Evolutionary conservation across 2,329 filamentous ascomycete genomes (phyloP).

Genomic region (Pyrenochaeta sp.): DNA sequence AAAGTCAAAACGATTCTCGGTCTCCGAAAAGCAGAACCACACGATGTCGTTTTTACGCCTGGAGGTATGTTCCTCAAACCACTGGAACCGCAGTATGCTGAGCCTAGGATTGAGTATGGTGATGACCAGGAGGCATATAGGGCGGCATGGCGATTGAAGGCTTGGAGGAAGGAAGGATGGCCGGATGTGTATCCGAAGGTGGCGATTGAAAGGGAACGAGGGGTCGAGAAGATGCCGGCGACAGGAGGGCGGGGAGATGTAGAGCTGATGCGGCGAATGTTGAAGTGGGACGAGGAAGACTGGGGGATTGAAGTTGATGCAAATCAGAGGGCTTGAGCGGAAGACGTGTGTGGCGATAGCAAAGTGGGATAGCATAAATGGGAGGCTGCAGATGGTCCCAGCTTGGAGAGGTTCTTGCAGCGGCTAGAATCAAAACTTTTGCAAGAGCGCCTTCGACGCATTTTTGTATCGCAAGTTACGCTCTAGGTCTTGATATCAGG

Average conservation of each 20-base stretch:
- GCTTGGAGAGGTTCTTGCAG: too few species aligned
- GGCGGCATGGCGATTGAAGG: conserved; percentile 15
- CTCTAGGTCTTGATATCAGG: too few species aligned
- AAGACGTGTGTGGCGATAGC: too few species aligned
- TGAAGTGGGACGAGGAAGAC: not conserved
- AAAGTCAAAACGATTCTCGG: conserved; percentile 21
- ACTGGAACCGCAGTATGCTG: conserved; percentile 25
- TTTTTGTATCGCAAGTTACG: too few species aligned
- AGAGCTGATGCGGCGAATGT: not conserved
- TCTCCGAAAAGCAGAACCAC: conserved; percentile 5
- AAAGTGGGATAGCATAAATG: too few species aligned
- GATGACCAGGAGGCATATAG: conserved; percentile 3
- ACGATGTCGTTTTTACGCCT: conserved; percentile 12
- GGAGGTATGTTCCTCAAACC: conserved; percentile 9
- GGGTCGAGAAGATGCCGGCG: not conserved
- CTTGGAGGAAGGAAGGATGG: conserved; percentile 29
- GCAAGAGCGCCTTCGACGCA: too few species aligned
- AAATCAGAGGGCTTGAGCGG: not conserved
- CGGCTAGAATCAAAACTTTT: too few species aligned
- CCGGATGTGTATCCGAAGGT: conserved; percentile 12
- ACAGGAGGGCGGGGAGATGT: not conserved
- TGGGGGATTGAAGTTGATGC: not conserved
- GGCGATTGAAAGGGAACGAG: conserved; percentile 6
- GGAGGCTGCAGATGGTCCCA: too few species aligned
- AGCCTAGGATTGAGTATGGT: conserved; percentile 17